Evolutionary conservation across 1,139 yeast species (phyloP).

Genomic region (Arxiozyma bovina): DNA sequence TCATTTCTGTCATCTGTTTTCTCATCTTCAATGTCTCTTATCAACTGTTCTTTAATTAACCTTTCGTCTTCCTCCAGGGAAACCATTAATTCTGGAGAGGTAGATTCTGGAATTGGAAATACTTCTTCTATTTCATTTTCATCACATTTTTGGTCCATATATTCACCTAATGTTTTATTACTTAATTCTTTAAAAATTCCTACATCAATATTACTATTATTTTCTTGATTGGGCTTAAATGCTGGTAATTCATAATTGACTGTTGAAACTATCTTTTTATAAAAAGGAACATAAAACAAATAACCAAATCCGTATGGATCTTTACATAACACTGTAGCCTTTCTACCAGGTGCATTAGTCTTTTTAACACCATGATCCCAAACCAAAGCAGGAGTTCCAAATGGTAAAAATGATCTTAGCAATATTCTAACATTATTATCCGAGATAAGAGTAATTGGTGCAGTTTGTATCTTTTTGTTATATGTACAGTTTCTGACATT

Average conservation of each 20-base stretch:
- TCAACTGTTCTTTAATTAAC: not conserved
- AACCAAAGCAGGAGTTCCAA: constrained; percentile 1
- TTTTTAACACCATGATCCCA: not conserved
- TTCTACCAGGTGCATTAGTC: not conserved
- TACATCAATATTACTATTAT: constrained; percentile 2
- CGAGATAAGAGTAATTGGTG: not conserved
- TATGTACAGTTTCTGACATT: constrained; percentile 4
- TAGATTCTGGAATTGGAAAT: not conserved
- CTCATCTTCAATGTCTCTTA: not conserved
- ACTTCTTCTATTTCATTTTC: not conserved
- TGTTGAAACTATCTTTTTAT: constrained; percentile 1
- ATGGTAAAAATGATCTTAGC: constrained; percentile 4
- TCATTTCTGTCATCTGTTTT: not conserved
- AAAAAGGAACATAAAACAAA: constrained; percentile 3
- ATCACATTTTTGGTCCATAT: not conserved
- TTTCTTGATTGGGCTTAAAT: not conserved
- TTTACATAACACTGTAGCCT: not conserved
- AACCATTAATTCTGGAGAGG: not conserved
- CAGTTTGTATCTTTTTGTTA: not conserved
- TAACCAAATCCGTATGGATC: constrained; percentile 2
- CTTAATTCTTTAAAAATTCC: constrained; percentile 1
- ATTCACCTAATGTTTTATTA: not conserved
- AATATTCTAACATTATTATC: not conserved
- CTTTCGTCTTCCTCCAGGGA: not conserved
- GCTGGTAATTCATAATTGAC: not conserved